Conservation (phyloP, 768 basidiomycete genomes). For the Thelephora ganbajun region DNA sequence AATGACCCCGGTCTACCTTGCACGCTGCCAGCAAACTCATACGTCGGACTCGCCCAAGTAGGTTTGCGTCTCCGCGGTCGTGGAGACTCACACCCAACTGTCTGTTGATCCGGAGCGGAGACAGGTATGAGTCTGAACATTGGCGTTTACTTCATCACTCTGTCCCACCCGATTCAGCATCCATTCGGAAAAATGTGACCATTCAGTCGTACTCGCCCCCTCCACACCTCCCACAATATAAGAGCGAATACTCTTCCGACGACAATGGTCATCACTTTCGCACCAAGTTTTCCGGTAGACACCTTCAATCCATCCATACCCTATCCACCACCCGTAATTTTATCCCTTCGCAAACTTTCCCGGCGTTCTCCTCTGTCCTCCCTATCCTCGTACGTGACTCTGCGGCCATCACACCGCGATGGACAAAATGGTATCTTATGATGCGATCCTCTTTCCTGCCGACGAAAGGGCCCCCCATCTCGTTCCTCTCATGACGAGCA, state of each 20-base stretch:
- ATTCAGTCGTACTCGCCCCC: background rate
- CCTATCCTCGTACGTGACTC: background rate
- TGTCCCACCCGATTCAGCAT: too few relatives aligned
- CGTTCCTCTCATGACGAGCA: constrained; percentile 66
- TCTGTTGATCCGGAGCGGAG: too few relatives aligned
- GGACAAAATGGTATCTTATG: constrained; percentile 51
- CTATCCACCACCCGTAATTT: background rate
- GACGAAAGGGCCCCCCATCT: constrained; percentile 68
- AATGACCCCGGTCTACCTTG: too few relatives aligned
- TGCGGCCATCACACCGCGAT: constrained; percentile 18
- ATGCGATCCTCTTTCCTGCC: constrained; percentile 66
- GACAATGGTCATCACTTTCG: background rate
- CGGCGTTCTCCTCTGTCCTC: background rate
- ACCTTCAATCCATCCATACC: background rate
- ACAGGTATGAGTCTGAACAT: too few relatives aligned
- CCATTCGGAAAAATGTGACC: background rate
- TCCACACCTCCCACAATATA: background rate
- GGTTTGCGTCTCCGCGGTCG: too few relatives aligned
- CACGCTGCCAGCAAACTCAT: too few relatives aligned
- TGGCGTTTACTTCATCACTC: too few relatives aligned
- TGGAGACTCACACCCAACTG: too few relatives aligned
- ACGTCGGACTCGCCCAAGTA: too few relatives aligned
- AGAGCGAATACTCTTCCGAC: background rate
- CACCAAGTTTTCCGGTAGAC: background rate
- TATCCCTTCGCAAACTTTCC: background rate